Base-by-base conservation (phyloP, 352 stramenopile species). In the Vaucheria bursata region DNA sequence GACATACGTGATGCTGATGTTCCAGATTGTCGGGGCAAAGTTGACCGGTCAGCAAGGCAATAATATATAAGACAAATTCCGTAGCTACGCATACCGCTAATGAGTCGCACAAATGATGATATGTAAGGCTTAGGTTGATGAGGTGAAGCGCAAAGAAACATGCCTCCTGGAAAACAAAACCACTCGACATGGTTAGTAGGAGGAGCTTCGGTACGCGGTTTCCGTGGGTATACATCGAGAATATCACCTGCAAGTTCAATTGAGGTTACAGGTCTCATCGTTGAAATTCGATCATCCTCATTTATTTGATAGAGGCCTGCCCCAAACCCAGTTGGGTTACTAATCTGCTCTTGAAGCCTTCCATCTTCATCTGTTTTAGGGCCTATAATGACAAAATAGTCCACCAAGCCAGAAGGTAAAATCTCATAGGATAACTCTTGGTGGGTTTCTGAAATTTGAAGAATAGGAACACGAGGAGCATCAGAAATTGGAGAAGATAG, bases 121-220 rank as follows among this genome's bases (percentile, higher is more conserved):
- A 80, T n/a, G 12, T 79, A 76, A 4, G 79, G 75, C 8, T 68
- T 45, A 3, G 79, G 79, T 37, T 83, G 75, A 36, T 65, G 74
- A 8, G 67, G 35, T 12, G 66, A 68, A 7, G 75, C 65, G 32
- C 25, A 40, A 5, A 84, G 52, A 35, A 77, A 76, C 40, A 84
- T 59, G 5, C 79, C 79, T n/a, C n/a, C n/a, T n/a, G 75, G 79
- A 40, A 84, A 84, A 39, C 75, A 84, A 65, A 84, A 84, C 69
- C 75, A 84, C 71, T 83, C 74, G 64, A 77, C 67, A 50, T 77
- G 38, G 31, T 31, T 37, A 3, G 77, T 73, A 45, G 74, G 76
- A 29, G 77, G 77, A 0, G 69, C 77, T 39, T 79, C 77, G 12
- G 64, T 59, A 25, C 77, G 45, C 70, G 78, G 70, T n/a, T 79